These are phyloP conservation scores for Chalciporus chontae DNA, from an alignment of 768 basidiomycete species.

Conservation along the genomic window DNA sequence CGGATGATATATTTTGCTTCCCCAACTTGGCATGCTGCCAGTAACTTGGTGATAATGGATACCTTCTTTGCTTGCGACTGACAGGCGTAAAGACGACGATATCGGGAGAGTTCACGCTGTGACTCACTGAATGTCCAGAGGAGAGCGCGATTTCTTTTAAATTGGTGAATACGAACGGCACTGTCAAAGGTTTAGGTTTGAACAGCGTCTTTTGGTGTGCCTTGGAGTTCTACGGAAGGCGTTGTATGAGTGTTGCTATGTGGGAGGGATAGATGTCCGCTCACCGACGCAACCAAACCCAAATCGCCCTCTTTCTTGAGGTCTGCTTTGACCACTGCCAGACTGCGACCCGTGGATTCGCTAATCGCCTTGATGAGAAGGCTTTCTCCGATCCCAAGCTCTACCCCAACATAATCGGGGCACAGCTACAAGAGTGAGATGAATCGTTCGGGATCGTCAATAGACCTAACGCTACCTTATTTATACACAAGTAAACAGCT, in stretches of 20 bases:
- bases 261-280: constrained; percentile 17
- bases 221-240: constrained; percentile 73
- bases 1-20: constrained; percentile 98
- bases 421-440: constrained; percentile 54
- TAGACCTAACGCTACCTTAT: constrained; percentile 57
- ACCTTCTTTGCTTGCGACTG: constrained; percentile 96
- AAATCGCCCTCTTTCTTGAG: constrained; percentile 94
- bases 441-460: neutral
- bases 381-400: constrained; percentile 95
- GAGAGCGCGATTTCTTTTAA: constrained; percentile 87
- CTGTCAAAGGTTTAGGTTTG: constrained; percentile 87
- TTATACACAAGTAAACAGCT: constrained; percentile 94
- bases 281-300: constrained; percentile 92
- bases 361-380: constrained; percentile 92
- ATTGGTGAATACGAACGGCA: constrained; percentile 86
- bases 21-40: constrained; percentile 85
- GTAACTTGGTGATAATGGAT: constrained; percentile 87
- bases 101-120: neutral
- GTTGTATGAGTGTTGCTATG: neutral
- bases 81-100: neutral
- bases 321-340: constrained; percentile 81
- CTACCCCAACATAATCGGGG: constrained; percentile 92
- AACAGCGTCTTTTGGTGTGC: constrained; percentile 91
- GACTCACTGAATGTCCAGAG: constrained; percentile 72
- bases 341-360: constrained; percentile 89